Evolutionary conservation across 495 filamentous ascomycete genomes (phyloP).

Genomic region (Penicillium herquei): DNA sequence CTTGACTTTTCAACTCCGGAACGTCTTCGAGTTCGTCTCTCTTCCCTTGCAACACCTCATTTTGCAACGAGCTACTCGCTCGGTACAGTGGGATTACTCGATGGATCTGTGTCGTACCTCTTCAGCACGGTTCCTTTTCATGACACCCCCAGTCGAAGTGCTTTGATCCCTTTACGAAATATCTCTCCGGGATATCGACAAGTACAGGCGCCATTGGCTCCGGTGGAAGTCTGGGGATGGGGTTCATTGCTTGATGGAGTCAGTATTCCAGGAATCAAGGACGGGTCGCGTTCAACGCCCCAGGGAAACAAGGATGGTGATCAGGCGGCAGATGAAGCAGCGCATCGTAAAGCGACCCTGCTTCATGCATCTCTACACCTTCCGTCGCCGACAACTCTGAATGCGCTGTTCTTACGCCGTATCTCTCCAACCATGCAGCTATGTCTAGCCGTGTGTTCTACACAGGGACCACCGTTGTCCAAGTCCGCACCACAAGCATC

Average conservation of each 20-base stretch:
- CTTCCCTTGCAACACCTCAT: slow-evolving; percentile 85
- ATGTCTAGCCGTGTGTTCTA: slow-evolving; percentile 78
- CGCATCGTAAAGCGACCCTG: slow-evolving; percentile 57
- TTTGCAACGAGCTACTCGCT: slow-evolving; percentile 91
- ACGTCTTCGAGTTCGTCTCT: slow-evolving; percentile 69
- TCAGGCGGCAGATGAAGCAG: slow-evolving; percentile 11
- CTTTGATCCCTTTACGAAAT: slow-evolving; percentile 58
- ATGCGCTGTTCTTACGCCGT: slow-evolving; percentile 82
- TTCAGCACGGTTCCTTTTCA: slow-evolving; percentile 77
- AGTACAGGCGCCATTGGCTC: slow-evolving; percentile 45
- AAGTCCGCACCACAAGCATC: slow-evolving; percentile 46
- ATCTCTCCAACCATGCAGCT: slow-evolving; percentile 76
- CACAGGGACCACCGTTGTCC: slow-evolving; percentile 49
- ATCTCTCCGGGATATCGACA: slow-evolving; percentile 71
- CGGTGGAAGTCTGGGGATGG: slow-evolving; percentile 33
- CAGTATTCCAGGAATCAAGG: slow-evolving; percentile 19
- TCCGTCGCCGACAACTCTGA: slow-evolving; percentile 76
- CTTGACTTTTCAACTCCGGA: slow-evolving; percentile 85
- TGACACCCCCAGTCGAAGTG: slow-evolving; percentile 53
- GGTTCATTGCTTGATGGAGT: slow-evolving; percentile 31
- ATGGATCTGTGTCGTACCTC: slow-evolving; percentile 88
- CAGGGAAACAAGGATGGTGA: slow-evolving; percentile 5
- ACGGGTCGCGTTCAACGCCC: slow-evolving; percentile 1
- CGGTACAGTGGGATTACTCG: slow-evolving; percentile 78
- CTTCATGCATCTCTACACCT: slow-evolving; percentile 85